Percentiles rank a stretch among this genome's conserved stretches.
Evolutionary conservation across 2,329 filamentous ascomycete species (phyloP).

Genomic region (Blastomyces gilchristii): DNA sequence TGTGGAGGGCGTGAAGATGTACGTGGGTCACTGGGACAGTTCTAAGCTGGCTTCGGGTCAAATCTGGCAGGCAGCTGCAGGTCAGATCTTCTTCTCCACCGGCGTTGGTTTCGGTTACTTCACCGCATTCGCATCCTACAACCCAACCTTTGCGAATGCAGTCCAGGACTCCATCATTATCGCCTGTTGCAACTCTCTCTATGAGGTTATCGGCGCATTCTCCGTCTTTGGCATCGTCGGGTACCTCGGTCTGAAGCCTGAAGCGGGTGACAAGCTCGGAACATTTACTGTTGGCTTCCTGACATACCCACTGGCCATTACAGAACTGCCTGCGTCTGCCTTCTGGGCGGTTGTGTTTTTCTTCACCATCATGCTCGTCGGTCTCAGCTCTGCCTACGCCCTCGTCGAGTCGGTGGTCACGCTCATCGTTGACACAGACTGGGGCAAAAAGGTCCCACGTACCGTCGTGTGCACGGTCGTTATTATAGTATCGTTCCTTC

Average conservation of each 20-base stretch:
- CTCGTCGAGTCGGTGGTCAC: conserved; percentile 47
- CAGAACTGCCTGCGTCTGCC: conserved; percentile 45
- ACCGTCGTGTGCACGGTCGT: conserved; percentile 20
- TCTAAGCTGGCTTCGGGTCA: conserved; percentile 38
- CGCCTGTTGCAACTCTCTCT: conserved; percentile 42
- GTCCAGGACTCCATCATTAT: conserved; percentile 47
- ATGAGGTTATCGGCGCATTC: conserved; percentile 41
- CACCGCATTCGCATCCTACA: conserved; percentile 46
- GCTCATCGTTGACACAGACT: conserved; percentile 38
- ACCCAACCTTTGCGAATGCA: conserved; percentile 43
- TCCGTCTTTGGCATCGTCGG: conserved; percentile 45
- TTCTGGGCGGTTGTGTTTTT: conserved; percentile 48
- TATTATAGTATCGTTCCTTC: conserved; percentile 16
- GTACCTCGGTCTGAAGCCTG: conserved; percentile 27
- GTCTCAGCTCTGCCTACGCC: conserved; percentile 46
- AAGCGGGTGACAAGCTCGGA: conserved; percentile 25
- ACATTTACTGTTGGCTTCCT: conserved; percentile 46
- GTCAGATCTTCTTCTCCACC: conserved; percentile 48
- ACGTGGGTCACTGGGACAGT: conserved; percentile 37
- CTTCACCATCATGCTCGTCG: conserved; percentile 46
- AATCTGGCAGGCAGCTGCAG: conserved; percentile 47
- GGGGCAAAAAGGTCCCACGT: conserved; percentile 35
- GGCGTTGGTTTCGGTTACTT: conserved; percentile 48
- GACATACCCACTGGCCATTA: conserved; percentile 43
- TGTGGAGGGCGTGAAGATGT: conserved; percentile 39